Evolutionary conservation across 2,329 filamentous ascomycete genomes (phyloP).

Genomic region (Aspergillus melleus): DNA sequence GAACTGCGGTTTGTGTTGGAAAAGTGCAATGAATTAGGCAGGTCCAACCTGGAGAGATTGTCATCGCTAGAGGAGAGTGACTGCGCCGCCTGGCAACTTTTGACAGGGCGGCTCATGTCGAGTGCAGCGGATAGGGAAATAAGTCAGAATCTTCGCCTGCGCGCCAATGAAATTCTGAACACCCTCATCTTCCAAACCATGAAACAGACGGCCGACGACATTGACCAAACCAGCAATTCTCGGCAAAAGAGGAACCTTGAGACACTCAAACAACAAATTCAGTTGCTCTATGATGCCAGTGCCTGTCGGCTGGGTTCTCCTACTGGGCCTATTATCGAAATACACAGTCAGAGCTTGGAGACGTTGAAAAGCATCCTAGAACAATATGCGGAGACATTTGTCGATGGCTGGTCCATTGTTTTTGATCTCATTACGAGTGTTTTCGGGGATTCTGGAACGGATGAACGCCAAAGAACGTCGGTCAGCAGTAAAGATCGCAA

Average conservation of each 20-base stretch:
- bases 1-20: constrained; percentile 60
- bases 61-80: constrained; percentile 62
- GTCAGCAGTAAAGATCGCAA: constrained; percentile 17
- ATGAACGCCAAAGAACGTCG: constrained; percentile 29
- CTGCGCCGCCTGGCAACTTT: constrained; percentile 72
- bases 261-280: constrained; percentile 63
- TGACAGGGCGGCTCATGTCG: constrained; percentile 58
- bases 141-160: constrained; percentile 40
- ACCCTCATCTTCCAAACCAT: constrained; percentile 45
- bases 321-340: constrained; percentile 69
- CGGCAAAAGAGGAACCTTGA: constrained; percentile 73
- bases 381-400: constrained; percentile 79
- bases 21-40: constrained; percentile 71
- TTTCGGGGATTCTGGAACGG: constrained; percentile 56
- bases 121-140: constrained; percentile 43
- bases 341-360: constrained; percentile 78
- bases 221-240: constrained; percentile 52
- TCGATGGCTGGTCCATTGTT: constrained; percentile 80
- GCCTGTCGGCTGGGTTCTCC: constrained; percentile 57
- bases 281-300: constrained; percentile 57
- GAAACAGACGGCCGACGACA: constrained; percentile 37
- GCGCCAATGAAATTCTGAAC: constrained; percentile 64
- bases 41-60: constrained; percentile 73
- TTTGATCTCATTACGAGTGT: constrained; percentile 84
- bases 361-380: constrained; percentile 81